A percentile compares a stretch with the other conserved stretches of the same genome.
Conservation (phyloP, 768 basidiomycete genomes). For the Boletus pseudo-olivaceus region DNA sequence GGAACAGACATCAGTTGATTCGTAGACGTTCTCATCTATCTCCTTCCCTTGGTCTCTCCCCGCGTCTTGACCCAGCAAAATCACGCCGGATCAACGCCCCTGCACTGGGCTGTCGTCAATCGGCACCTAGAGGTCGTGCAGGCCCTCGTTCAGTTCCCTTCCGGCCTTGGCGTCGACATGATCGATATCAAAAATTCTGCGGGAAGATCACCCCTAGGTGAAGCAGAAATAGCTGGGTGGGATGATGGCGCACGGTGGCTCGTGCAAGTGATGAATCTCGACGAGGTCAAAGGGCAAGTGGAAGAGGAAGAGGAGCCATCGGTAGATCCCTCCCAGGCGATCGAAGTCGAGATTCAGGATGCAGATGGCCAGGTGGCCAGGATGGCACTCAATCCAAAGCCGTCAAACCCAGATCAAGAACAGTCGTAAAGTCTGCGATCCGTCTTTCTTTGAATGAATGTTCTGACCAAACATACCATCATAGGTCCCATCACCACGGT, state of each 20-base stretch:
- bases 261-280: slow-evolving; percentile 76
- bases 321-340: slow-evolving; percentile 36
- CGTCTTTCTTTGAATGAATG: too few species aligned
- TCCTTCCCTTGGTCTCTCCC: slow-evolving; percentile 55
- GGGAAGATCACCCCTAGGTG: slow-evolving; percentile 73
- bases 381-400: slow-evolving; percentile 44
- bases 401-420: background rate
- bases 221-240: slow-evolving; percentile 78
- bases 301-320: slow-evolving; percentile 27
- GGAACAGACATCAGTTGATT: slow-evolving; percentile 19
- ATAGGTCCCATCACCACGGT: background rate
- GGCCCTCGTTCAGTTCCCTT: slow-evolving; percentile 52
- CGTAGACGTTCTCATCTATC: slow-evolving; percentile 70
- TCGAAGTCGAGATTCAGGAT: slow-evolving; percentile 71
- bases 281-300: slow-evolving; percentile 39
- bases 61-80: slow-evolving; percentile 26
- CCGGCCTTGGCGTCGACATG: slow-evolving; percentile 59
- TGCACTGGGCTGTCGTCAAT: slow-evolving; percentile 93
- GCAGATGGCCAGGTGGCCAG: slow-evolving; percentile 66
- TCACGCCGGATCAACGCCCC: slow-evolving; percentile 69
- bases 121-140: slow-evolving; percentile 62
- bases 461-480: background rate
- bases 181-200: slow-evolving; percentile 76
- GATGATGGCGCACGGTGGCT: slow-evolving; percentile 84
- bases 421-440: background rate